Base-by-base conservation (phyloP, 1,284 basidiomycete species). In the Sporisorium iseilematis-ciliati region DNA sequence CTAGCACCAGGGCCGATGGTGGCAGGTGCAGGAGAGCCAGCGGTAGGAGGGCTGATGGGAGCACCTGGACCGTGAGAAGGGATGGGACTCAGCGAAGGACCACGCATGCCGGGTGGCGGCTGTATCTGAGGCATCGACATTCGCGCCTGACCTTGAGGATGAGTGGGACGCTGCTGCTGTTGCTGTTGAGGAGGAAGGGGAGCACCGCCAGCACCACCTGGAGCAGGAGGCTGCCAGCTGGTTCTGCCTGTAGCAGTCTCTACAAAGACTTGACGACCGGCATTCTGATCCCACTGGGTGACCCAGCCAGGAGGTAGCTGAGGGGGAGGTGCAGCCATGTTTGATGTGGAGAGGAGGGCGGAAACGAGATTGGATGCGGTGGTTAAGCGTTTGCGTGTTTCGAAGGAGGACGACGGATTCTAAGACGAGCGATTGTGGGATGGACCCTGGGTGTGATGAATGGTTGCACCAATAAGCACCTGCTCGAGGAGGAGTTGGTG, bases 191-290 rank as follows among this genome's bases (percentile, higher is more conserved):
- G 57, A 58, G 77, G 45, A 7, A 70, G 60, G 25, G 56, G 33
- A 43, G 33, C 58, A 40, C 35, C 64, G n/a, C 42, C 38, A 25
- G 23, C 33, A 29, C 31, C 33, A 23, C 33, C 67, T 26, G 74
- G 56, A 16, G 72, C 49, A 20, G 85, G 85, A 31, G 84, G 85
- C 67, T 84, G 82, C 85, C 84, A 86, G 70, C 83, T 84, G 20
- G 81, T 82, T 31, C 85, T 66, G 23, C 85, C 85, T 3, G 85
- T 85, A 2, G 85, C 78, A 6, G 76, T 75, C 54, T 86, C 85
- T 78, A 93, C 91, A 88, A 92, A 97, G 82, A 95, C 89, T 87
- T 93, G 93, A 81, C 92, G 89, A 85, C 93, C 91, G 82, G 93
- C 89, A 69, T 88, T 88, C 67, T 89, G 88, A 86, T 96, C 92